A percentile compares a stretch with the other conserved stretches of the same genome.
Evolutionary conservation across 305 asterid genomes (phyloP).

Genomic region (Solanum hybrid): DNA sequence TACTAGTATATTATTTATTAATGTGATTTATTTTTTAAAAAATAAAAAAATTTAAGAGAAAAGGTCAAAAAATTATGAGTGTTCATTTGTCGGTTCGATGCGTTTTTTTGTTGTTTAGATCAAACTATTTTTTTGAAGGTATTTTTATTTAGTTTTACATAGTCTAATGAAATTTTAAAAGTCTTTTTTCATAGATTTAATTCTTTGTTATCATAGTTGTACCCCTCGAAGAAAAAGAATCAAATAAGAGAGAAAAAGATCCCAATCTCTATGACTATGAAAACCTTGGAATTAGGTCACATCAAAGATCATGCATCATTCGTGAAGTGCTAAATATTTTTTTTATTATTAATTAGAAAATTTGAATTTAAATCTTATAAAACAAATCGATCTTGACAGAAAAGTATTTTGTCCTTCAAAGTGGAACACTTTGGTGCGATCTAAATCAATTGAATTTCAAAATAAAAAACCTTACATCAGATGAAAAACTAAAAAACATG

Average conservation of each 20-base stretch:
- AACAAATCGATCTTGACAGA: neutral
- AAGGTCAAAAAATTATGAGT: neutral
- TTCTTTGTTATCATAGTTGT: neutral
- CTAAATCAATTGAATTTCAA: neutral
- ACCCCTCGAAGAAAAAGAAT: neutral
- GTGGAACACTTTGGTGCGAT: neutral
- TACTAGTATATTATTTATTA: neutral
- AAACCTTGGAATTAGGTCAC: neutral
- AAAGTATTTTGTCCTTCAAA: neutral
- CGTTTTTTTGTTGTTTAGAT: neutral
- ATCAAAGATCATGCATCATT: neutral
- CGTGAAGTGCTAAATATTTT: too few species aligned
- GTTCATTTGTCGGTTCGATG: neutral
- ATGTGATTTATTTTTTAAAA: neutral
- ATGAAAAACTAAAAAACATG: neutral
- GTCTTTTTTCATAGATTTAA: neutral
- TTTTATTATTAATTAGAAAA: neutral
- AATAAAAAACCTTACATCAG: neutral
- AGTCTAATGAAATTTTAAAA: neutral
- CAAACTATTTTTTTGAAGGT: neutral
- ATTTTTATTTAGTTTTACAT: neutral
- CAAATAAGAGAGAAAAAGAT: neutral
- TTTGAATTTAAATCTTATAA: neutral
- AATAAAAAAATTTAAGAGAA: neutral
- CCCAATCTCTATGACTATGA: neutral